Evolutionary conservation across 805 yeast species (phyloP).

Genomic region (Candida pseudoglaebosa): DNA sequence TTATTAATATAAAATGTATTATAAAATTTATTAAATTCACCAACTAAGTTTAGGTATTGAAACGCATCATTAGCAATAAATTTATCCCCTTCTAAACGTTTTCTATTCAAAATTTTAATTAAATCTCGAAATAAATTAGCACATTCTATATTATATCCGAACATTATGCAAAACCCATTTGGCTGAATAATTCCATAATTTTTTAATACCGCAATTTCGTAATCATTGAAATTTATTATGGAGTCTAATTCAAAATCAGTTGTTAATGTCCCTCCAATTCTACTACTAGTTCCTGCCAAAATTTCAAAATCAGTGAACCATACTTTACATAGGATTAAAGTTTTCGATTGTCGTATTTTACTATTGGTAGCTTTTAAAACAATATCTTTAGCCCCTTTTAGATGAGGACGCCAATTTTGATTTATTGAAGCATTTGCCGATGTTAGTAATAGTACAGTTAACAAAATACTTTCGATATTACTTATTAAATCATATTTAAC

Average conservation of each 20-base stretch:
- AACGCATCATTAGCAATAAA: conserved; percentile 9
- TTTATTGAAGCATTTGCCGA: conserved; percentile 53
- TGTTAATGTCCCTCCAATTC: conserved; percentile 53
- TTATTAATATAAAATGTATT: conserved; percentile 6
- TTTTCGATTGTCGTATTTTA: conserved; percentile 27
- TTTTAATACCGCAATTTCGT: conserved; percentile 32
- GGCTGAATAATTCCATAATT: conserved; percentile 38
- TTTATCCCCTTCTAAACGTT: conserved; percentile 13
- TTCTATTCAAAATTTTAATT: conserved; percentile 31
- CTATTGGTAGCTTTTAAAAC: conserved; percentile 38
- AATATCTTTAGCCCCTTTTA: conserved; percentile 60
- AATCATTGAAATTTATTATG: conserved; percentile 18
- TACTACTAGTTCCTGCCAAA: conserved; percentile 53
- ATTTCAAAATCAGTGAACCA: conserved; percentile 58
- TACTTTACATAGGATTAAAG: conserved; percentile 49
- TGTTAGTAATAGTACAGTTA: conserved; percentile 63
- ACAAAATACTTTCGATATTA: conserved; percentile 60
- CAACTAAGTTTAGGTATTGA: conserved; percentile 9
- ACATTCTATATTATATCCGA: conserved; percentile 45
- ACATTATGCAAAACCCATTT: conserved; percentile 45
- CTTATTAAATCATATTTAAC: conserved; percentile 16
- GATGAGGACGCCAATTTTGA: conserved; percentile 62
- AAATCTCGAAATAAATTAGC: conserved; percentile 35
- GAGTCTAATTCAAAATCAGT: conserved; percentile 43
- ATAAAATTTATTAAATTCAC: conserved; percentile 10